Base-by-base conservation (phyloP, 371 early-diverging fungal species). In the Vavraia culicis region DNA sequence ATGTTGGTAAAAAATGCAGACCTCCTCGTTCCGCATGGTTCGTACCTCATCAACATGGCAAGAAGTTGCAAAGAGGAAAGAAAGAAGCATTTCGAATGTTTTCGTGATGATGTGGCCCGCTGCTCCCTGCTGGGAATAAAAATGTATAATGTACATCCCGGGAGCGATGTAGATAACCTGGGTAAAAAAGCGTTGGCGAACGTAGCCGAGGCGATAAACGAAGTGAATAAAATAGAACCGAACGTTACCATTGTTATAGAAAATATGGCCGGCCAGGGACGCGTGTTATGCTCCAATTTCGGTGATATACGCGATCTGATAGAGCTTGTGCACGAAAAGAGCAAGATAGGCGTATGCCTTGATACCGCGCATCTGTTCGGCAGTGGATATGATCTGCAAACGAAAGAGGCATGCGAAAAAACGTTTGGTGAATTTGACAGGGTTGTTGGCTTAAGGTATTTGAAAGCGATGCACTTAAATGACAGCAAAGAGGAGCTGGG, bases 281-380 rank as follows among this genome's bases (percentile, higher is more conserved):
- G 64, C 44, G 52, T 60, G 4, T 20, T 77, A 32, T 76, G 78
- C 9, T 45, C 54, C n/a, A 68, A 51, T 13, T 78, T 76, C 61
- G 66, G 73, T 44, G 72, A 77, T 7, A 36, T 78, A 31, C 48
- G 56, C 18, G 46, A 62, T 1, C 73, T 78, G 9, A 74, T 77
- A 44, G 65, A 55, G 10, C 44, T 48, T 11, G 69, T 78, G 16
- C 52, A 67, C 33, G 62, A 76, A 56, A 76, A 76, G 52, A 15
- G 44, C 9, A 62, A 77, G 19, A 67, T 78, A 14, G 78, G 77
- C 3, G 72, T 78, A 0, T 76, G 76, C 56, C 53, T 78, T 15
- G 78, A 78, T 53, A 77, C 78, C 3, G 76, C 76, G 50, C 78
- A 78, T 57, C 50, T 73, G 22, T 77, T 75, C 69, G 77, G 73